A percentile compares a stretch with the other conserved stretches of the same genome.
phyloP scores from a whole-genome alignment of 805 yeast species.

The Komagataella populi region DNA sequence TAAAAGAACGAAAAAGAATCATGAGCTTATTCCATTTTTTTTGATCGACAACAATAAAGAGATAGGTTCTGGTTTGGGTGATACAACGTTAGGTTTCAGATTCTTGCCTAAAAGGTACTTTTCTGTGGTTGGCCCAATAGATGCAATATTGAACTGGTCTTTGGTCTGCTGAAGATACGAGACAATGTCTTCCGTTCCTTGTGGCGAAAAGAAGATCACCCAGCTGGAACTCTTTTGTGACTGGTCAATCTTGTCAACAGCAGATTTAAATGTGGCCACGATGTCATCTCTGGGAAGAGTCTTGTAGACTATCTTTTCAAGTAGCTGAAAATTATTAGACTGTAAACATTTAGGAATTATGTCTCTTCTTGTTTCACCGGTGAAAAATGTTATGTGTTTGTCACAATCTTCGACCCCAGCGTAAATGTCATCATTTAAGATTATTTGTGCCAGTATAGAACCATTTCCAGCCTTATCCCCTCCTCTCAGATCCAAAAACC shows the following conservation, averaged over 20 bases:
- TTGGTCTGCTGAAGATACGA: slow-evolving; percentile 20
- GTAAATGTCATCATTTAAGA: slow-evolving; percentile 23
- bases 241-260: slow-evolving; percentile 3
- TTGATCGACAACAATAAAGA: slow-evolving; percentile 32
- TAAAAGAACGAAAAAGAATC: background rate
- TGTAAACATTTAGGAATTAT: slow-evolving; percentile 54
- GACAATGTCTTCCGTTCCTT: slow-evolving; percentile 62
- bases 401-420: slow-evolving; percentile 4
- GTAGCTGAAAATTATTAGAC: slow-evolving; percentile 26
- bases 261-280: slow-evolving; percentile 19
- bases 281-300: slow-evolving; percentile 42
- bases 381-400: slow-evolving; percentile 48
- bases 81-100: slow-evolving; percentile 46
- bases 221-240: slow-evolving; percentile 25
- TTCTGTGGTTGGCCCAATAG: slow-evolving; percentile 90
- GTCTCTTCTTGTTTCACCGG: slow-evolving; percentile 79
- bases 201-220: slow-evolving; percentile 86
- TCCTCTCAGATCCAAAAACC: slow-evolving; percentile 60
- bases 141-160: slow-evolving; percentile 35
- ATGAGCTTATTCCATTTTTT: background rate
- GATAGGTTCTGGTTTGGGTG: slow-evolving; percentile 59
- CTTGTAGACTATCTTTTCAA: slow-evolving; percentile 55
- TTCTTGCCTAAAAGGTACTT: slow-evolving; percentile 38
- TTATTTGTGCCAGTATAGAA: slow-evolving; percentile 46
- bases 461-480: slow-evolving; percentile 80